Percentiles rank a stretch among this genome's conserved stretches.
phyloP scores from a whole-genome alignment of 2,329 filamentous ascomycete species.

The Alternaria longipes region DNA sequence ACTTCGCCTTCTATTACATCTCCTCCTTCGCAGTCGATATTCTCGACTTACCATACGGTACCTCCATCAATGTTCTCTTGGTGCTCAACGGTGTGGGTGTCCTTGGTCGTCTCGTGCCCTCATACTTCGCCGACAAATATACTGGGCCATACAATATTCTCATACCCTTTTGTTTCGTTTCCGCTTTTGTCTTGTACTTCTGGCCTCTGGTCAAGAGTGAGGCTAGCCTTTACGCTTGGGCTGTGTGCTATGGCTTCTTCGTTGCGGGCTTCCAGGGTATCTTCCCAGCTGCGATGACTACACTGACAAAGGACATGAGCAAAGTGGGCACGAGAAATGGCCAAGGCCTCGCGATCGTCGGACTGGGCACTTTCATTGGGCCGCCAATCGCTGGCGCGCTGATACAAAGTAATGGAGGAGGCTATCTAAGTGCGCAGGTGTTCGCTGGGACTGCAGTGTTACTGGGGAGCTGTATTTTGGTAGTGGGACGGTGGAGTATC shows the following conservation, averaged over 20 bases:
- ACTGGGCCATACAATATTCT: constrained; percentile 66
- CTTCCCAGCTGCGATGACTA: constrained; percentile 55
- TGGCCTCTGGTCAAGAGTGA: constrained; percentile 63
- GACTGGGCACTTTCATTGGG: constrained; percentile 56
- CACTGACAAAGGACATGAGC: constrained; percentile 57
- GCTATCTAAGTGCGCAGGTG: constrained; percentile 57
- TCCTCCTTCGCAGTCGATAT: constrained; percentile 53
- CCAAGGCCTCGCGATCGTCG: constrained; percentile 59
- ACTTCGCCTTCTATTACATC: constrained; percentile 59
- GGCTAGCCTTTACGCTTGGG: constrained; percentile 55
- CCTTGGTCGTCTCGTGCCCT: constrained; percentile 62
- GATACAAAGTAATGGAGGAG: constrained; percentile 52
- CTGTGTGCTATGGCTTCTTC: constrained; percentile 57
- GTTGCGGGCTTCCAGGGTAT: constrained; percentile 57
- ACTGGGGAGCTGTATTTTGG: constrained; percentile 40
- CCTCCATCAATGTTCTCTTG: constrained; percentile 65
- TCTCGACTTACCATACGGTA: constrained; percentile 58
- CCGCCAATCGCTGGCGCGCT: constrained; percentile 59
- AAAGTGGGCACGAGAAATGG: constrained; percentile 59
- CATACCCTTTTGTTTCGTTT: constrained; percentile 59
- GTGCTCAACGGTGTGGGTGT: constrained; percentile 67
- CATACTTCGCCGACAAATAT: constrained; percentile 62
- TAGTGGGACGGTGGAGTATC: constrained; percentile 39
- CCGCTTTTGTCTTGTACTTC: constrained; percentile 61
- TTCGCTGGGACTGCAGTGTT: constrained; percentile 48